These are phyloP conservation scores for Lizonia empirigonia DNA, from an alignment of 2,329 filamentous ascomycete genomes.

Conservation along the genomic window DNA sequence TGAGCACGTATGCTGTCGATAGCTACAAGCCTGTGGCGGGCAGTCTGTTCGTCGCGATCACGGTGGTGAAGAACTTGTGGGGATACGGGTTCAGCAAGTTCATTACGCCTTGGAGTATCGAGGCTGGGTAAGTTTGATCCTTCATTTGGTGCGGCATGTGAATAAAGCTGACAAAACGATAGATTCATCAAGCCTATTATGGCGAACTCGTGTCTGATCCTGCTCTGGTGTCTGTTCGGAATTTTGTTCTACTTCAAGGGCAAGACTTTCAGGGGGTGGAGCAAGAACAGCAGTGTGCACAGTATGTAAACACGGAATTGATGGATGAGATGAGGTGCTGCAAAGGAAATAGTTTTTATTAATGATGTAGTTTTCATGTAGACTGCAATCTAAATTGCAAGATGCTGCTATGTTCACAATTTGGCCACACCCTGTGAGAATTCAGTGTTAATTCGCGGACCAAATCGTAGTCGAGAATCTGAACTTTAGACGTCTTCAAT, in stretches of 20 bases:
- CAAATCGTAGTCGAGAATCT: too few species aligned
- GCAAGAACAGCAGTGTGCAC: slow-evolving; percentile 61
- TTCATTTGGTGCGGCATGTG: background rate
- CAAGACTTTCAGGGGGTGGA: slow-evolving; percentile 64
- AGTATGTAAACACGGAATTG: slow-evolving; percentile 45
- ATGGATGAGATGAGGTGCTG: background rate
- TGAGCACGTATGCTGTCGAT: slow-evolving; percentile 65
- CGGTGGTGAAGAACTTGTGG: slow-evolving; percentile 69
- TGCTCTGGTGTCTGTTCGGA: slow-evolving; percentile 60
- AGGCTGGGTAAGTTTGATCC: slow-evolving; percentile 49
- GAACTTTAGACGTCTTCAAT: too few species aligned
- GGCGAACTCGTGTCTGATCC: slow-evolving; percentile 61
- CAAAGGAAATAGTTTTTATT: background rate
- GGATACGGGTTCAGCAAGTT: slow-evolving; percentile 65
- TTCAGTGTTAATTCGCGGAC: too few species aligned
- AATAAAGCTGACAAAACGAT: background rate
- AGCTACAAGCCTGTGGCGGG: slow-evolving; percentile 68
- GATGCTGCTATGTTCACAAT: background rate
- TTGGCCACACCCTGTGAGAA: too few species aligned
- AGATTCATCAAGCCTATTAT: slow-evolving; percentile 61
- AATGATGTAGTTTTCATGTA: background rate
- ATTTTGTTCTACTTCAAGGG: slow-evolving; percentile 64
- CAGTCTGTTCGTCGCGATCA: slow-evolving; percentile 64
- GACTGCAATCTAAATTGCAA: background rate
- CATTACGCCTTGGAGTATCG: slow-evolving; percentile 59